Percentiles rank a stretch among this genome's conserved stretches.
Conservation (phyloP, 2,329 filamentous ascomycete species). For the Botrytis hyacinthi region DNA sequence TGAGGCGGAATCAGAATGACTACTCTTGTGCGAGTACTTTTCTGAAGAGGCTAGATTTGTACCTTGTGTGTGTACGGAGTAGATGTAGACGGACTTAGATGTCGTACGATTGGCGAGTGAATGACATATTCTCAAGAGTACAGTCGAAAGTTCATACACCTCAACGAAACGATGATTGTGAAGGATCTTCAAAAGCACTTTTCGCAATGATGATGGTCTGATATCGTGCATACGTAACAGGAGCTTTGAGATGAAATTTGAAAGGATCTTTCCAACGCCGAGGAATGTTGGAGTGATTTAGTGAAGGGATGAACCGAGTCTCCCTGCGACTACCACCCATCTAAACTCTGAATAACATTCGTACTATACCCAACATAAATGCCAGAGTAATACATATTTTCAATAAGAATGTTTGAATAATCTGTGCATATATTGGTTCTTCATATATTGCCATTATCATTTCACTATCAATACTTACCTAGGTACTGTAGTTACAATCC, state of each 20-base stretch:
- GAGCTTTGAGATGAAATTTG: not conserved
- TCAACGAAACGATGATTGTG: not conserved
- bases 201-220: not conserved
- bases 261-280: not conserved
- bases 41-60: not conserved
- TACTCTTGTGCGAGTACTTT: not conserved
- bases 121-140: not conserved
- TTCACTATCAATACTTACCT: not conserved
- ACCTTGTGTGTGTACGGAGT: not conserved
- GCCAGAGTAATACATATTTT: not conserved
- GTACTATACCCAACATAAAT: not conserved
- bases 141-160: not conserved
- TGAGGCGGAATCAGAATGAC: not conserved
- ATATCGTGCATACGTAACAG: not conserved
- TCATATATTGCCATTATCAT: not conserved
- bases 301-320: not conserved
- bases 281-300: not conserved
- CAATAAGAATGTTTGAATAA: not conserved
- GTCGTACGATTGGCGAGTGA: not conserved
- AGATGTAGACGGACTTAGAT: not conserved
- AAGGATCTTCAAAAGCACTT: not conserved
- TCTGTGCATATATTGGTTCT: not conserved
- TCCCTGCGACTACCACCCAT: not conserved
- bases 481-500: not conserved
- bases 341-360: not conserved